Base-by-base conservation (phyloP, 768 basidiomycete genomes). In the Termitomyces sp. region DNA sequence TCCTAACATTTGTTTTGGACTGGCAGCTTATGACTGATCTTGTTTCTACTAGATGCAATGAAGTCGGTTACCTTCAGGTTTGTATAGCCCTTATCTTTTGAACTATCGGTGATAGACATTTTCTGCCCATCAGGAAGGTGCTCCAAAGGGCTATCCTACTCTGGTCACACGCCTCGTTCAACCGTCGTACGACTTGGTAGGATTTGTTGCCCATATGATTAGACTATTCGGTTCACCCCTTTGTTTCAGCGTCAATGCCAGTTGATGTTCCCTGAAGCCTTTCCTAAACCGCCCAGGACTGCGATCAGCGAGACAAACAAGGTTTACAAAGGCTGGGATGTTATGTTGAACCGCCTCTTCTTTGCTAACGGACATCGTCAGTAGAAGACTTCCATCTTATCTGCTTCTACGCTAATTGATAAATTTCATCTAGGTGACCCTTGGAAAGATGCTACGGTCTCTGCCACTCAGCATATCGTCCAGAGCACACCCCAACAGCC, bases 391-490 rank as follows among this genome's bases (percentile, higher is more conserved):
- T 34, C 16, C 14, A 14, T 34, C 12, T 27, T n/a, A 18, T 20
- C 16, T 27, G 30, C 20, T 20, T 46, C 32, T 22, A 16, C n/a
- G 26, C 14, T 24, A 30, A 47, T 42, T 65, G 36, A 55, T 32
- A 27, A 5, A 26, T 34, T 44, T 37, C 8, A 22, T 34, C 42
- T 33, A 89, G 87, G 86, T 44, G 88, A 90, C 64, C 88, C 89
- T 18, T 90, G 88, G 88, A 78, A 82, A 50, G 84, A 85, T 54
- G 81, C 83, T 6, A 89, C 88, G 0, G 75, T 89, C 5, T 89
- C 88, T 4, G 82, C 87, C 0, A 77, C 81, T 24, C 75, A 74
- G 13, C 72, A 78, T 20, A 59, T 69, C 56, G 72, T 80, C 52
- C 40, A 66, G 22, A 86, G 79, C 66, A 86, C 83, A 3, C 55